Conservation (phyloP, 108 stramenopile species). For the Schizochytrium sp. region DNA sequence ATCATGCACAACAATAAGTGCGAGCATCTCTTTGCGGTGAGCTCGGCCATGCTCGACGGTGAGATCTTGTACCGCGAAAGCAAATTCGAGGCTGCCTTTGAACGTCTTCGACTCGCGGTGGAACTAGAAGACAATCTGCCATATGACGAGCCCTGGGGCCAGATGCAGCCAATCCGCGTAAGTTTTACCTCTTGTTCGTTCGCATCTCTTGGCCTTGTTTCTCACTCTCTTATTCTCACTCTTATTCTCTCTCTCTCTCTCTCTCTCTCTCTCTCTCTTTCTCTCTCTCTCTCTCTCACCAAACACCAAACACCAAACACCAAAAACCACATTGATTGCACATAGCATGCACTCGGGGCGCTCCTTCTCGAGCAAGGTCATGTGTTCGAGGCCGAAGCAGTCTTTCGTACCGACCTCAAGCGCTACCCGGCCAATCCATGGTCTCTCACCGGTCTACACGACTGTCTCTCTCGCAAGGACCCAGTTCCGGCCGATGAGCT, state of each 20-base stretch:
- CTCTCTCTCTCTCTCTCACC: too few relatives aligned
- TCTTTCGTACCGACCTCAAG: constrained; percentile 28
- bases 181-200: too few relatives aligned
- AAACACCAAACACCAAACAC: too few relatives aligned
- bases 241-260: too few relatives aligned
- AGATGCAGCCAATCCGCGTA: constrained; percentile 35
- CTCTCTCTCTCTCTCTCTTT: too few relatives aligned
- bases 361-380: constrained; percentile 38
- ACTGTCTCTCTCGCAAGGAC: background rate
- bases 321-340: too few relatives aligned
- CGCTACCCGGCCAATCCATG: constrained; percentile 32
- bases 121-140: constrained; percentile 4
- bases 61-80: constrained; percentile 45
- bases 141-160: constrained; percentile 46
- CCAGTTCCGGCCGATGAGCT: background rate
- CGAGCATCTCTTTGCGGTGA: constrained; percentile 30
- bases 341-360: constrained; percentile 36
- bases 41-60: constrained; percentile 31
- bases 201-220: too few relatives aligned
- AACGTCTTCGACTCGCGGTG: constrained; percentile 30
- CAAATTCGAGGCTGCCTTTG: constrained; percentile 35
- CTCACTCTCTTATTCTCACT: too few relatives aligned
- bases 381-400: background rate
- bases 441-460: constrained; percentile 23
- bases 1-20: constrained; percentile 37